Evolutionary conservation across 2,329 filamentous ascomycete species (phyloP).

Genomic region (Pestalotiopsis sp.): DNA sequence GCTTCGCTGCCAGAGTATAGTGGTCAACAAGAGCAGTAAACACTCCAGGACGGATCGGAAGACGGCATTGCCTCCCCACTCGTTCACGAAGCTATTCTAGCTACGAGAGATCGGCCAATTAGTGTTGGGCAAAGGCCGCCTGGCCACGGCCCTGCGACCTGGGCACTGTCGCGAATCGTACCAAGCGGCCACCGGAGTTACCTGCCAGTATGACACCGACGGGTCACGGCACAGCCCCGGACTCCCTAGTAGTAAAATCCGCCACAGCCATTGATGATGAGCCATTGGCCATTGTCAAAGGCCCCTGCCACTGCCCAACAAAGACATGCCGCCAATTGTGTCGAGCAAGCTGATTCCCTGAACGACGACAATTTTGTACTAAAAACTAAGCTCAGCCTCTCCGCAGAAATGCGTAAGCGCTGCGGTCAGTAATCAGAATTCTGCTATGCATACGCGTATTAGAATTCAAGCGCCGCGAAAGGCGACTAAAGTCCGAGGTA

Average conservation of each 20-base stretch:
- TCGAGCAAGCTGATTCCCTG: neutral
- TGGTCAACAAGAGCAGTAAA: neutral
- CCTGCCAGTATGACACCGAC: neutral
- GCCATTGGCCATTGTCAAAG: neutral
- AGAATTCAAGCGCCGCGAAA: neutral
- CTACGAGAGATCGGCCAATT: slow-evolving; percentile 2
- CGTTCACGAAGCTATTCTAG: neutral
- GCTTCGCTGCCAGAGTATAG: neutral
- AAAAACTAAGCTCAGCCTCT: slow-evolving; percentile 1
- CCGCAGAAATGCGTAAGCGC: slow-evolving; percentile 6
- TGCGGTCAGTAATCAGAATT: neutral
- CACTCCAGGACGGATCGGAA: neutral
- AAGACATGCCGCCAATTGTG: neutral
- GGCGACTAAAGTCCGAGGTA: slow-evolving; percentile 3
- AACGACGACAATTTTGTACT: neutral
- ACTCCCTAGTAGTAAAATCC: neutral
- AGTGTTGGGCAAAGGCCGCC: neutral
- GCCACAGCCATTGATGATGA: neutral
- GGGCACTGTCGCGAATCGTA: neutral
- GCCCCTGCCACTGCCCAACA: neutral
- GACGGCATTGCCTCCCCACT: slow-evolving; percentile 5
- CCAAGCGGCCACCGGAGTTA: neutral
- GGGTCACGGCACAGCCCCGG: neutral
- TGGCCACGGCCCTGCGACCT: neutral
- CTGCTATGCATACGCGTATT: slow-evolving; percentile 1